Base-by-base conservation (phyloP, 139 green algal genomes). In the Chlorella sp. region DNA sequence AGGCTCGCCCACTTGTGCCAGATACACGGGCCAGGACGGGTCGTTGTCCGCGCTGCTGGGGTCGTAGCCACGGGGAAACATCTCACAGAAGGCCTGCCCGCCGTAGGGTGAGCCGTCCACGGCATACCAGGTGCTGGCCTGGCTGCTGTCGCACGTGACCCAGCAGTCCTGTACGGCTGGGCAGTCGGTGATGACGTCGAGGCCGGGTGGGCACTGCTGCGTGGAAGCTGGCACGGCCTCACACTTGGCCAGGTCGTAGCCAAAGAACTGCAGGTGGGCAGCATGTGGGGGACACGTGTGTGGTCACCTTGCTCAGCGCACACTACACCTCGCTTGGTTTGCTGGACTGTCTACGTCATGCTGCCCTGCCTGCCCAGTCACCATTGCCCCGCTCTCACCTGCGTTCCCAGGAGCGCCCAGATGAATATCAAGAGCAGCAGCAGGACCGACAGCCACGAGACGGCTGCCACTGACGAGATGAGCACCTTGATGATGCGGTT, bases 351-450 rank as follows among this genome's bases (percentile, higher is more conserved):
- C n/a, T n/a, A n/a, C n/a, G n/a, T n/a, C n/a, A n/a, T n/a, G n/a
- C n/a, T n/a, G n/a, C n/a, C n/a, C n/a, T n/a, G n/a, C n/a, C n/a
- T n/a, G n/a, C n/a, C n/a, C n/a, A n/a, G n/a, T n/a, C n/a, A n/a
- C n/a, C n/a, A n/a, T n/a, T n/a, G n/a, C n/a, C n/a, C n/a, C n/a
- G n/a, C n/a, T 55, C 42, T 35, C 26, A 92, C 68, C 79, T 93
- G 85, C 87, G 91, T 94, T 1, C 89, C 89, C 24, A 92, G 77
- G 0, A 94, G 83, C 29, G 79, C 81, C 36, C 86, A 83, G 32
- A 93, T 79, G 72, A 89, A 90, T 32, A 91, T 87, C 80, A 90
- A 89, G 24, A 94, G 74, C 49, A 90, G 32, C 59, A 91, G n/a
- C n/a, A 70, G 59, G 26, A 86, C 73, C 24, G 76, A 83, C 23